A percentile compares a stretch with the other conserved stretches of the same genome.
phyloP scores from a whole-genome alignment of 805 yeast genomes.

The Sugiyamaella valdiviana region DNA sequence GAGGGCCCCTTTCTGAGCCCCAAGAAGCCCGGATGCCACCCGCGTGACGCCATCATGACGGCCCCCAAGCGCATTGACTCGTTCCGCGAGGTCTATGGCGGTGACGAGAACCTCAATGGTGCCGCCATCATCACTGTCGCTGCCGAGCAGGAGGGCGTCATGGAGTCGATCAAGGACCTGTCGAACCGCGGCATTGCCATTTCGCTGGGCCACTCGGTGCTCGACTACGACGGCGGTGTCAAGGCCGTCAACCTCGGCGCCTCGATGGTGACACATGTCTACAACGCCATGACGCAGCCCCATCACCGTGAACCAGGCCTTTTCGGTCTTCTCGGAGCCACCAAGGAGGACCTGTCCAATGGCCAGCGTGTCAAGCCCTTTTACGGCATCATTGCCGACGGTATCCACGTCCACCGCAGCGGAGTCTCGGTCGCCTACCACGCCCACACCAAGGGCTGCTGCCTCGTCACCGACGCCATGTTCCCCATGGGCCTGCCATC shows the following conservation, averaged over 20 bases:
- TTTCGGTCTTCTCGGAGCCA: constrained; percentile 42
- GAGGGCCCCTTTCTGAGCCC: constrained; percentile 54
- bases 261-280: constrained; percentile 54
- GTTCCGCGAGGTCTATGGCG: constrained; percentile 37
- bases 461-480: constrained; percentile 56
- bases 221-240: constrained; percentile 31
- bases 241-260: constrained; percentile 48
- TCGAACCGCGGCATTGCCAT: constrained; percentile 33
- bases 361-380: constrained; percentile 33
- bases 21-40: constrained; percentile 48
- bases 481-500: constrained; percentile 50
- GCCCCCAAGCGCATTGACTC: constrained; percentile 31
- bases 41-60: constrained; percentile 42
- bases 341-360: constrained; percentile 21
- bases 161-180: constrained; percentile 38
- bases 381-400: constrained; percentile 53
- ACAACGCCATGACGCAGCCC: constrained; percentile 56
- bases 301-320: constrained; percentile 56
- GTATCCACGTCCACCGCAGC: constrained; percentile 53
- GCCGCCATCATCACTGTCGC: constrained; percentile 45
- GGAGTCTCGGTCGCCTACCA: constrained; percentile 46
- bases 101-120: constrained; percentile 33
- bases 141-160: constrained; percentile 45
- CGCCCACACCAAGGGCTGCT: constrained; percentile 47
- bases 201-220: constrained; percentile 45